These are phyloP conservation scores for Posidonia oceanica DNA, from an alignment of 116 monocot genomes.

Conservation along the genomic window DNA sequence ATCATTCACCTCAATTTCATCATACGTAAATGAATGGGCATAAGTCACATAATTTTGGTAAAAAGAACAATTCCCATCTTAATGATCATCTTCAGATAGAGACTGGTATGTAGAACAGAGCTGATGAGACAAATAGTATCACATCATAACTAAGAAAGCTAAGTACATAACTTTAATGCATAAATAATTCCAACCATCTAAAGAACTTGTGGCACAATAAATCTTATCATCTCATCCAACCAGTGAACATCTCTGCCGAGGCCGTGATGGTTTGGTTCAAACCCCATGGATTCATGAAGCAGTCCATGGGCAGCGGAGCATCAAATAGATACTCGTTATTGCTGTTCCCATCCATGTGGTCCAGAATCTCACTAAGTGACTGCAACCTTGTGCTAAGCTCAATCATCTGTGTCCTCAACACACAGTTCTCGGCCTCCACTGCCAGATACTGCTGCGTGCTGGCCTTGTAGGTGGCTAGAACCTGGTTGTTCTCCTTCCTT, in stretches of 20 bases:
- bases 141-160: too few species aligned
- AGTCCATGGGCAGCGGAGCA: not conserved
- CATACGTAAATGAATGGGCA: too few species aligned
- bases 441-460: slow-evolving; percentile 24
- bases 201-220: not conserved
- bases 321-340: not conserved
- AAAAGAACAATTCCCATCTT: too few species aligned
- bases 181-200: too few species aligned
- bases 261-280: slow-evolving; percentile 23
- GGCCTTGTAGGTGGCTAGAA: slow-evolving; percentile 20
- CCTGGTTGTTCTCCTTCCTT: slow-evolving; percentile 29
- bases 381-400: slow-evolving; percentile 47
- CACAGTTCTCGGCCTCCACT: slow-evolving; percentile 45
- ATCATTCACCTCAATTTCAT: too few species aligned
- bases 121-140: too few species aligned
- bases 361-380: slow-evolving; percentile 32
- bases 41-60: too few species aligned
- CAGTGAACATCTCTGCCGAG: slow-evolving; percentile 28
- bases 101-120: too few species aligned
- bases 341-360: not conserved
- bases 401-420: slow-evolving; percentile 38
- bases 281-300: slow-evolving; percentile 18
- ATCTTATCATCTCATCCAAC: slow-evolving; percentile 6
- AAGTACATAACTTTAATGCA: too few species aligned
- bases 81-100: too few species aligned